phyloP scores from a whole-genome alignment of 2,329 filamentous ascomycete genomes.

The Venturia nashicola region DNA sequence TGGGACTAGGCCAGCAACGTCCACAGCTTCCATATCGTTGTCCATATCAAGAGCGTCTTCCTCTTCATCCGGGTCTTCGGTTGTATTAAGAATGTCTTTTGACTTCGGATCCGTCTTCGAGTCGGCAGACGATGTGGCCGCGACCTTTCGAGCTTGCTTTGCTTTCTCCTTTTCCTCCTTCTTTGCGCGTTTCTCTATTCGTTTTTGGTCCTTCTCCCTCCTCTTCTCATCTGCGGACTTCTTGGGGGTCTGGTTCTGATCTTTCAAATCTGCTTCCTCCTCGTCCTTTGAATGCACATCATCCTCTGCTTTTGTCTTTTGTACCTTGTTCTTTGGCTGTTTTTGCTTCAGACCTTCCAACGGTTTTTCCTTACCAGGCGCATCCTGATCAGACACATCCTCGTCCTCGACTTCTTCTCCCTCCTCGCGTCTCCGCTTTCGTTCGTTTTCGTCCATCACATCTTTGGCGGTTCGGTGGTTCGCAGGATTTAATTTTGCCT shows the following conservation, averaged over 20 bases:
- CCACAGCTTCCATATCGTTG: slow-evolving; percentile 6
- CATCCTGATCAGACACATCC: slow-evolving; percentile 22
- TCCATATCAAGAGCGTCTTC: slow-evolving; percentile 3
- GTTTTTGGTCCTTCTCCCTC: slow-evolving; percentile 30
- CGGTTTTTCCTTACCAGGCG: slow-evolving; percentile 24
- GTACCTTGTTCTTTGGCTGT: slow-evolving; percentile 26
- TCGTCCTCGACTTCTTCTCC: slow-evolving; percentile 25
- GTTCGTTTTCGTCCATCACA: slow-evolving; percentile 73
- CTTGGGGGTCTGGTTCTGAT: neutral
- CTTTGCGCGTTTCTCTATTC: slow-evolving; percentile 26
- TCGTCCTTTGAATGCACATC: slow-evolving; percentile 14
- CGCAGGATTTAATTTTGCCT: slow-evolving; percentile 83
- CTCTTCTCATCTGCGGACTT: slow-evolving; percentile 14
- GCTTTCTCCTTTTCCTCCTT: slow-evolving; percentile 21
- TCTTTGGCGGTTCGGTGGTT: slow-evolving; percentile 87
- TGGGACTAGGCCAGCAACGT: slow-evolving; percentile 2
- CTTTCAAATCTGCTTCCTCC: slow-evolving; percentile 13
- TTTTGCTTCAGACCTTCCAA: slow-evolving; percentile 23
- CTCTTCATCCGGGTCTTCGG: slow-evolving; percentile 16
- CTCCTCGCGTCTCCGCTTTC: slow-evolving; percentile 61
- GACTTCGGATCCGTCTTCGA: slow-evolving; percentile 14
- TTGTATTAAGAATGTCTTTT: slow-evolving; percentile 18
- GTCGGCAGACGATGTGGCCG: slow-evolving; percentile 8
- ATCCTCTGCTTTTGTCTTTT: slow-evolving; percentile 22
- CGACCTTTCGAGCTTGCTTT: slow-evolving; percentile 18